These are phyloP conservation scores for Tetrahymena borealis DNA, from an alignment of 73 alveolate species.

Conservation along the genomic window DNA sequence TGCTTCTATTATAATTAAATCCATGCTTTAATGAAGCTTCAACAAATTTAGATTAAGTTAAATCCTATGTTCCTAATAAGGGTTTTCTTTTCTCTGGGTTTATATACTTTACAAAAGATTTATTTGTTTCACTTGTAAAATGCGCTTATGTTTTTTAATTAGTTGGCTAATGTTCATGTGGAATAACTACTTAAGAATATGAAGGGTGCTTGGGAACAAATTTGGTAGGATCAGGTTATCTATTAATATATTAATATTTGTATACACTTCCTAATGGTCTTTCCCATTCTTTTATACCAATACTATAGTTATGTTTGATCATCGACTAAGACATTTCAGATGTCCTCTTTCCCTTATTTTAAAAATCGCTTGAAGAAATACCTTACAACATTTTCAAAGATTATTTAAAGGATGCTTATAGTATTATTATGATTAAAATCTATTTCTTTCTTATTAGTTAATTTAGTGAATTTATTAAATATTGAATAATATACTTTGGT, in stretches of 20 bases:
- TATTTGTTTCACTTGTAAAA: not conserved
- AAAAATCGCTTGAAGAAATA: not conserved
- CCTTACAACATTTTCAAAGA: not conserved
- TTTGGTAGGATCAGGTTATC: not conserved
- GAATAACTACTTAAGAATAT: not conserved
- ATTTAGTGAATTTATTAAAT: no score
- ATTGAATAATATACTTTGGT: no score
- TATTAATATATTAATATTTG: not conserved
- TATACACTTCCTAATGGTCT: not conserved
- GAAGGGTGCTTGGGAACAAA: not conserved
- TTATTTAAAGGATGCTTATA: no score
- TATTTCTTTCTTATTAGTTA: no score
- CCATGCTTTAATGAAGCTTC: not conserved
- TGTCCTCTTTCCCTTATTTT: not conserved
- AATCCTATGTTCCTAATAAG: not conserved
- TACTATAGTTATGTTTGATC: not conserved
- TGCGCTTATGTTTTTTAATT: not conserved
- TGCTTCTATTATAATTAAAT: not conserved
- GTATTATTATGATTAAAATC: no score
- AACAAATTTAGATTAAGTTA: not conserved
- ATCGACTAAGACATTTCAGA: not conserved
- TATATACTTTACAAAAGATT: not conserved
- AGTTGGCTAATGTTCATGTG: not conserved
- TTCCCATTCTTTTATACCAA: not conserved
- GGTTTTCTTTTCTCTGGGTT: not conserved